Conservation (phyloP, 129 eudicot species). For the Pulicaria dysenterica region DNA sequence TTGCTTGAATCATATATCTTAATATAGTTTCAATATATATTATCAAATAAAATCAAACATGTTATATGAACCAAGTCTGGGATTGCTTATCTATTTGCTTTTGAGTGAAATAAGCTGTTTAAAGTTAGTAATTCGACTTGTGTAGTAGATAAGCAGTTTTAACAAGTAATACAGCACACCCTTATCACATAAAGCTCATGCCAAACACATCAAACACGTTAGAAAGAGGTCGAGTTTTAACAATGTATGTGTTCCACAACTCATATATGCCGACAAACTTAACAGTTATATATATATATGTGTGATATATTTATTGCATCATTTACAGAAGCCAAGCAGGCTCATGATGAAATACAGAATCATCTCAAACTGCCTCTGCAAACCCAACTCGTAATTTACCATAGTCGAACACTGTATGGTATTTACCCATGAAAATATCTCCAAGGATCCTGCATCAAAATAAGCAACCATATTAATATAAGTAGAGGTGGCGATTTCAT, state of each 20-base stretch:
- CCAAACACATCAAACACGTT: not conserved
- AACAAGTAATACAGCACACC: too few species aligned
- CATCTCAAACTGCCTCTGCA: constrained; percentile 51
- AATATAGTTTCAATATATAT: too few species aligned
- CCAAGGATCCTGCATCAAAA: constrained; percentile 62
- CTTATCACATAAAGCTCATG: too few species aligned
- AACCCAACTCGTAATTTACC: constrained; percentile 52
- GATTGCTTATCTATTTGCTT: too few species aligned
- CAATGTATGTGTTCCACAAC: constrained; percentile 10
- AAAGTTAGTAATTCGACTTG: too few species aligned
- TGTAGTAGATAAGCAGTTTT: too few species aligned
- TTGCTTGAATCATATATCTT: too few species aligned
- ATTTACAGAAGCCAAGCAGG: constrained; percentile 21
- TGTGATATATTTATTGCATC: constrained; percentile 24
- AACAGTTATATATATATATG: constrained; percentile 17
- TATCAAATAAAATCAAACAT: too few species aligned
- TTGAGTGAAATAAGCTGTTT: too few species aligned
- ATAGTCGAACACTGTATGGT: constrained; percentile 59
- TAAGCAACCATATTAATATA: constrained; percentile 7
- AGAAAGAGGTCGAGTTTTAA: not conserved
- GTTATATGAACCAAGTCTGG: too few species aligned
- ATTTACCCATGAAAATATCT: constrained; percentile 60
- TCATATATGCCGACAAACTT: constrained; percentile 1
- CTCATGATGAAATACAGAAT: not conserved
- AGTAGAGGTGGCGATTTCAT: not conserved